A percentile compares a stretch with the other conserved stretches of the same genome.
phyloP scores from a whole-genome alignment of 2,329 filamentous ascomycete genomes.

The Exutisphaerella laricina region DNA sequence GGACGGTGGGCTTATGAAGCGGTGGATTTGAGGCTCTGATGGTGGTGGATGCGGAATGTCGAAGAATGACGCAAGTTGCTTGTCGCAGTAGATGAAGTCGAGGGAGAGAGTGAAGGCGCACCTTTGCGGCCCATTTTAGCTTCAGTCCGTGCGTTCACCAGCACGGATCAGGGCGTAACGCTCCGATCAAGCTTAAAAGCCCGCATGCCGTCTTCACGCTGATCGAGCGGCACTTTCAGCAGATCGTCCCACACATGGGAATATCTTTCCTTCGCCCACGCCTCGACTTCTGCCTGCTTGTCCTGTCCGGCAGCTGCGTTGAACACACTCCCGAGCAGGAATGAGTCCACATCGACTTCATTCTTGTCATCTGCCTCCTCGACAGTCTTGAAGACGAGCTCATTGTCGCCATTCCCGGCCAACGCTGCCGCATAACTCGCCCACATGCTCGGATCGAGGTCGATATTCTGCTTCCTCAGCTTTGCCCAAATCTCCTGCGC shows the following conservation, averaged over 20 bases:
- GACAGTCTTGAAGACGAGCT: conserved; percentile 62
- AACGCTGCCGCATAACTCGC: conserved; percentile 71
- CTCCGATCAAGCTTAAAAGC: conserved; percentile 25
- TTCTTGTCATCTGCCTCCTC: conserved; percentile 61
- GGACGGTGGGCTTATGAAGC: no score
- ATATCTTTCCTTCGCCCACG: conserved; percentile 66
- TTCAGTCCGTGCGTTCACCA: no score
- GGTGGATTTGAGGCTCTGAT: no score
- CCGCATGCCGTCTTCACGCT: conserved; percentile 14
- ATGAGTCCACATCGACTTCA: conserved; percentile 60
- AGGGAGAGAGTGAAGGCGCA: no score
- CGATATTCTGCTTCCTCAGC: conserved; percentile 69
- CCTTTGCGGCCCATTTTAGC: no score
- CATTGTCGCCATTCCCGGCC: conserved; percentile 64
- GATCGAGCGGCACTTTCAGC: conserved; percentile 44
- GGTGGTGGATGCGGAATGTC: no score
- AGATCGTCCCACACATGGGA: conserved; percentile 65
- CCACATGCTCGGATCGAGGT: conserved; percentile 68
- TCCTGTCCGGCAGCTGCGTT: conserved; percentile 60
- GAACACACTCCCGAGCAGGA: conserved; percentile 73
- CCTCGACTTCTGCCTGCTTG: conserved; percentile 63
- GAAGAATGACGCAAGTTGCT: no score
- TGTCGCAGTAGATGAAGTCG: no score
- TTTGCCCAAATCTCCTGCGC: conserved; percentile 61
- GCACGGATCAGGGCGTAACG: conserved; percentile 22